Evolutionary conservation across 192 early-diverging fungal genomes (phyloP).

Genomic region (Jimgerdemannia lactiflua): DNA sequence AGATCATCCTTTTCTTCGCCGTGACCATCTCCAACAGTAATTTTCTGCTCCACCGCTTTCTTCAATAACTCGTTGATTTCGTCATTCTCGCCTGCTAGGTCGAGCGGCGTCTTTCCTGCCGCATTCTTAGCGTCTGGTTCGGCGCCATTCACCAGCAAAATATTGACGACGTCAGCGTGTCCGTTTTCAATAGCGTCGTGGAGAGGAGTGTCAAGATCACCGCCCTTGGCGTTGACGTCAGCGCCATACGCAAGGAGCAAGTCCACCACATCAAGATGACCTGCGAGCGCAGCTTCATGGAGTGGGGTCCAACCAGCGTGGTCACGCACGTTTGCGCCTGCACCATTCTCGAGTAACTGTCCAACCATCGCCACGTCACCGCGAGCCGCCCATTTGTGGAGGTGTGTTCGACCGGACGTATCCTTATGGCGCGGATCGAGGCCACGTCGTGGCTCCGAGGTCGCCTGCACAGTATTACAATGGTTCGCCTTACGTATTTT

Average conservation of each 20-base stretch:
- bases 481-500: conserved; percentile 10
- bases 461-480: conserved; percentile 17
- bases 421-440: conserved; percentile 52
- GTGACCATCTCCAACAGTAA: neutral
- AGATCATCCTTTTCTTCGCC: neutral
- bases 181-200: conserved; percentile 65
- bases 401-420: conserved; percentile 60
- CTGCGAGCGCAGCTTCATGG: conserved; percentile 62
- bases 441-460: conserved; percentile 4
- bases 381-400: conserved; percentile 58
- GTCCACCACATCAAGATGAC: conserved; percentile 45
- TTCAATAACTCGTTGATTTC: conserved; percentile 9
- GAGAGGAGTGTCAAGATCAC: conserved; percentile 62
- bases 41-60: neutral
- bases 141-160: conserved; percentile 45
- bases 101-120: conserved; percentile 47
- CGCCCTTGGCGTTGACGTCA: conserved; percentile 57
- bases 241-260: conserved; percentile 54
- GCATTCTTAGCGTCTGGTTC: conserved; percentile 52
- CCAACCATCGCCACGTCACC: conserved; percentile 55
- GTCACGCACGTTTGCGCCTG: conserved; percentile 55
- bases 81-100: conserved; percentile 44
- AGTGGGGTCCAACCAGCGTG: conserved; percentile 67
- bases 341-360: conserved; percentile 54
- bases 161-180: conserved; percentile 35